Evolutionary conservation across 2,329 filamentous ascomycete species (phyloP), one percentile per base, ranked within the genome.

Genomic region (Aspergillus unguis): DNA sequence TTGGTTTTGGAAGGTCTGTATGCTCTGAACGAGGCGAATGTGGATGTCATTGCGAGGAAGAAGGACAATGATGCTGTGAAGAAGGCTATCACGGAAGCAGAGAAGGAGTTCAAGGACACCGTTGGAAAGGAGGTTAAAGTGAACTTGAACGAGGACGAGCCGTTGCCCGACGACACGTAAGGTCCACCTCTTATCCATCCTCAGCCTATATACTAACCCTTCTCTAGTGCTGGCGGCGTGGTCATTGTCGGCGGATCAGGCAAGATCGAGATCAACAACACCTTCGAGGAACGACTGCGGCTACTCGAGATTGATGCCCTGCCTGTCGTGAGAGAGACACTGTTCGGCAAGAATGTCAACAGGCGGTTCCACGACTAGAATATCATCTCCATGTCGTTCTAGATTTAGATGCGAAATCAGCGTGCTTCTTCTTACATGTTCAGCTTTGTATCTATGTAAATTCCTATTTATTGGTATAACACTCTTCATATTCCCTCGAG

Each of bases 231-330:
- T 55, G 94, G 94, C 55, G 94, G 94, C 65, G 80, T 95, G 53
- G 72, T 83, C 53, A 85, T 99, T 60, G 75, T 95, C 50, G 90
- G 92, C 59, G 86, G 88, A 62, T 81, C 80, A 60, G 94, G 94
- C 71, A 96, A 92, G 81, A 97, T 99, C 71, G 91, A 96, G 66
- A 92, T 99, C 74, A 92, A 96, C 83, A 97, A 99, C 80, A 97
- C 94, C 50, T 88, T 97, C 63, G 94, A 97, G 71, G 88, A 95
- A 70, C 86, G 94, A 61, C 80, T 99, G 73, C 83, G 82, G 66
- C 80, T 97, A 56, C 84, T 97, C 60, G 87, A 96, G 75, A 85
- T 86, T 52, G 88, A 88, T 62, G 88, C 90, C 47, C 83, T 96
- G 53, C 94, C 94, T 10, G 85, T 85, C 41, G 86, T 99, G 66